A percentile compares a stretch with the other conserved stretches of the same genome.
Evolutionary conservation across 2,329 filamentous ascomycete species (phyloP).

Genomic region (Fusarium oxysporum): DNA sequence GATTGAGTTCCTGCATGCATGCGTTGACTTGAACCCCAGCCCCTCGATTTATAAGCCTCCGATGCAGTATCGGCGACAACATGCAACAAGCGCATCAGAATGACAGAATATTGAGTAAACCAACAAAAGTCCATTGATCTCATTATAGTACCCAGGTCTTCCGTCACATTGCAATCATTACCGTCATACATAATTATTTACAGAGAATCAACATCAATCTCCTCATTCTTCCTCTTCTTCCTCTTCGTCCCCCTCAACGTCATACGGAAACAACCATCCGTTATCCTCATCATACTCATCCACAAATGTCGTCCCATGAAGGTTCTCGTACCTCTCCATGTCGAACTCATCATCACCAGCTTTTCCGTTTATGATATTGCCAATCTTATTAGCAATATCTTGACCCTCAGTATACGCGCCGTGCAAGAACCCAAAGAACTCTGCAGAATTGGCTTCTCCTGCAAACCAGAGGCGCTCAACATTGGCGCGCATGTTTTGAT

Average conservation of each 20-base stretch:
- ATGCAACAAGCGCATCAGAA: background rate
- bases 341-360: slow-evolving; percentile 22
- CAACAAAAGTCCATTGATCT: background rate
- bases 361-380: slow-evolving; percentile 34
- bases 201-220: background rate
- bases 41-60: background rate
- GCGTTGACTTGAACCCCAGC: background rate
- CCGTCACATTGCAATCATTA: background rate
- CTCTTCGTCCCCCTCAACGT: background rate
- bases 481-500: slow-evolving; percentile 76
- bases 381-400: slow-evolving; percentile 59
- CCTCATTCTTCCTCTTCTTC: background rate
- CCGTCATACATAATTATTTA: background rate
- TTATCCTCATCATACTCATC: slow-evolving; percentile 34
- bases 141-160: background rate
- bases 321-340: slow-evolving; percentile 24
- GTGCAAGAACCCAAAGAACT: slow-evolving; percentile 75
- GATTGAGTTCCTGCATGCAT: background rate
- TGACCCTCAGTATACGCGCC: slow-evolving; percentile 70
- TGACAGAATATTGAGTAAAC: background rate
- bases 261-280: slow-evolving; percentile 25
- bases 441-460: slow-evolving; percentile 70
- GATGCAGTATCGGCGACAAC: background rate
- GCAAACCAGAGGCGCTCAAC: slow-evolving; percentile 71
- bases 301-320: slow-evolving; percentile 27